Percentiles rank a stretch among this genome's conserved stretches.
phyloP scores from a whole-genome alignment of 495 filamentous ascomycete genomes.

The Letharia columbiana region DNA sequence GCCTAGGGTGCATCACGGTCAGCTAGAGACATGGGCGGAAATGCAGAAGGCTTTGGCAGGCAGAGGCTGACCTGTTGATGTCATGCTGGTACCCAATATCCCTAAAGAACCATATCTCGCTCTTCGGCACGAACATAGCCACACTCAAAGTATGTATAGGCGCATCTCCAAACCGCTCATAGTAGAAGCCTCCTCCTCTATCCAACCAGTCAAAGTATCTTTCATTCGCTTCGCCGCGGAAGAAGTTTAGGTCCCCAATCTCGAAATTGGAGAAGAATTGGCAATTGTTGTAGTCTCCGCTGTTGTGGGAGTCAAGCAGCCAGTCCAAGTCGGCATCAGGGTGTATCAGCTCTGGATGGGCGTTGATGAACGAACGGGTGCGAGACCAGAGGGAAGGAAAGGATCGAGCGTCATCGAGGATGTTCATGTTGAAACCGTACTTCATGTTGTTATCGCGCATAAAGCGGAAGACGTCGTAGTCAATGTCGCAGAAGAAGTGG shows the following conservation, averaged over 20 bases:
- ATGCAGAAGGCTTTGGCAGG: background rate
- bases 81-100: slow-evolving; percentile 49
- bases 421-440: slow-evolving; percentile 57
- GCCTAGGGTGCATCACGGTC: slow-evolving; percentile 17
- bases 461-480: slow-evolving; percentile 84
- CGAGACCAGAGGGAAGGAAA: slow-evolving; percentile 43
- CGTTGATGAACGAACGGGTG: slow-evolving; percentile 39
- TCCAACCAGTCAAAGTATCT: slow-evolving; percentile 53
- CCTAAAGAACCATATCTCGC: slow-evolving; percentile 38
- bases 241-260: slow-evolving; percentile 53
- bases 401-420: slow-evolving; percentile 44
- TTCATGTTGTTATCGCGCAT: slow-evolving; percentile 85
- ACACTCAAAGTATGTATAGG: slow-evolving; percentile 52
- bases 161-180: slow-evolving; percentile 56
- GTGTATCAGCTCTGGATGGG: slow-evolving; percentile 40
- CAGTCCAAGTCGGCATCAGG: slow-evolving; percentile 43
- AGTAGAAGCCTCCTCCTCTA: slow-evolving; percentile 50
- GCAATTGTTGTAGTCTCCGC: slow-evolving; percentile 43
- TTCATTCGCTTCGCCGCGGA: slow-evolving; percentile 46
- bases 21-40: background rate
- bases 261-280: slow-evolving; percentile 57
- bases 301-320: slow-evolving; percentile 35
- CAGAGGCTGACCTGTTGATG: slow-evolving; percentile 33
- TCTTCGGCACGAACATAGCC: slow-evolving; percentile 37
- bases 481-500: slow-evolving; percentile 58